Evolutionary conservation across 2,329 filamentous ascomycete species (phyloP).

Genomic region (Fusarium torulosum): DNA sequence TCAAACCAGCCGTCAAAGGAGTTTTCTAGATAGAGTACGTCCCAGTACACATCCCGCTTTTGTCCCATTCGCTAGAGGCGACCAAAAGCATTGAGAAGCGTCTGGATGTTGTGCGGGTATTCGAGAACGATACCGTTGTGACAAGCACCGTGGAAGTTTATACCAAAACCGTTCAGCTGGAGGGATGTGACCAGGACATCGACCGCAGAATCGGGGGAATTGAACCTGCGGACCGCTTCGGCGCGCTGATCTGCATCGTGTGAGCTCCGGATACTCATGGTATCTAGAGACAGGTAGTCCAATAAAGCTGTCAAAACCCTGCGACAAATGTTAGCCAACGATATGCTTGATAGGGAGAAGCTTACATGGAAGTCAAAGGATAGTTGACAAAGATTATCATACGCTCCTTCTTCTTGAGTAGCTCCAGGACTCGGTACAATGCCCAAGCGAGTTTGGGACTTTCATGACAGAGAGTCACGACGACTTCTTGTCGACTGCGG

Average conservation of each 20-base stretch:
- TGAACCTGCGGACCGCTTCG: neutral
- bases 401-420: neutral
- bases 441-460: neutral
- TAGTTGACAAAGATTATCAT: neutral
- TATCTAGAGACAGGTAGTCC: too few species aligned
- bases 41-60: neutral
- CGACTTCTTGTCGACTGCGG: neutral
- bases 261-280: neutral
- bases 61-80: neutral
- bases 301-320: neutral
- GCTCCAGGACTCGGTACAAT: neutral
- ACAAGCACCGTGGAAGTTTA: neutral
- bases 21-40: neutral
- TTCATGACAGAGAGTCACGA: neutral
- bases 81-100: neutral
- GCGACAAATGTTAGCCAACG: neutral
- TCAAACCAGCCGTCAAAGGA: neutral
- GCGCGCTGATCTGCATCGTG: neutral
- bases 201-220: rapidly evolving
- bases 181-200: neutral
- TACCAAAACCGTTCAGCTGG: neutral
- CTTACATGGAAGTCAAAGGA: neutral
- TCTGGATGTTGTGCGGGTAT: neutral
- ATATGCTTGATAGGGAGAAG: rapidly evolving
- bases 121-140: neutral